Evolutionary conservation across 208 protist genomes (phyloP).

Genomic region (Crithidia expoeki): DNA sequence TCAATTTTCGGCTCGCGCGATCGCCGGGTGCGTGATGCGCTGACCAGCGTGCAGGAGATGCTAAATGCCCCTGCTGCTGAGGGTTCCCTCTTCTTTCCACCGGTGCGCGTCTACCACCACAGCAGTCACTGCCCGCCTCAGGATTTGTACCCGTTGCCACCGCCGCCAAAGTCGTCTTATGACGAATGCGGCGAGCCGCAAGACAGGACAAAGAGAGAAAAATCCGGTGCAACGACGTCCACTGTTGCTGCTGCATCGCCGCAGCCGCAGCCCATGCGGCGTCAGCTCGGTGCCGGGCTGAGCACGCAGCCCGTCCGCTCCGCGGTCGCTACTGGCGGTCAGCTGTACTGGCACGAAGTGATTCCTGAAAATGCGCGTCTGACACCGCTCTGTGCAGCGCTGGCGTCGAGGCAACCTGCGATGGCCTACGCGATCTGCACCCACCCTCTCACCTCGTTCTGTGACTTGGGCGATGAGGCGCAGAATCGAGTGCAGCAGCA

Average conservation of each 20-base stretch:
- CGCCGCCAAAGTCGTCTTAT: background rate
- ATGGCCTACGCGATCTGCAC: constrained; percentile 69
- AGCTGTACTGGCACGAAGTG: constrained; percentile 38
- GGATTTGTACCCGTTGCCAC: constrained; percentile 26
- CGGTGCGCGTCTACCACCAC: constrained; percentile 52
- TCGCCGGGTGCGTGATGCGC: constrained; percentile 15
- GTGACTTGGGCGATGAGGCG: constrained; percentile 10
- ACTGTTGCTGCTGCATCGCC: background rate
- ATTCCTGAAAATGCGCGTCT: constrained; percentile 61
- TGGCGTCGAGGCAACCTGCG: constrained; percentile 54
- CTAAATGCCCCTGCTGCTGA: constrained; percentile 23
- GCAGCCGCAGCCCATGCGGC: constrained; percentile 2
- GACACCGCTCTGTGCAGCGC: constrained; percentile 61
- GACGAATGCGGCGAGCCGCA: background rate
- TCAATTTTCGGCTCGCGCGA: constrained; percentile 27
- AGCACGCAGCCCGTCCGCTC: background rate
- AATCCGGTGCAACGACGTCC: background rate
- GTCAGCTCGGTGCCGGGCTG: constrained; percentile 15
- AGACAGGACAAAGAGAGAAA: background rate
- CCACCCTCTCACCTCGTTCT: constrained; percentile 65
- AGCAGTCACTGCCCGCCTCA: constrained; percentile 49
- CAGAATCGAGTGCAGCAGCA: constrained; percentile 26
- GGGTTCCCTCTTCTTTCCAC: constrained; percentile 54
- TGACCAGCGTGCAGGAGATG: constrained; percentile 30
- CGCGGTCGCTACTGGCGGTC: background rate